A percentile compares a stretch with the other conserved stretches of the same genome.
phyloP scores from a whole-genome alignment of 1,284 basidiomycete genomes.

The Agroathelia rolfsii region DNA sequence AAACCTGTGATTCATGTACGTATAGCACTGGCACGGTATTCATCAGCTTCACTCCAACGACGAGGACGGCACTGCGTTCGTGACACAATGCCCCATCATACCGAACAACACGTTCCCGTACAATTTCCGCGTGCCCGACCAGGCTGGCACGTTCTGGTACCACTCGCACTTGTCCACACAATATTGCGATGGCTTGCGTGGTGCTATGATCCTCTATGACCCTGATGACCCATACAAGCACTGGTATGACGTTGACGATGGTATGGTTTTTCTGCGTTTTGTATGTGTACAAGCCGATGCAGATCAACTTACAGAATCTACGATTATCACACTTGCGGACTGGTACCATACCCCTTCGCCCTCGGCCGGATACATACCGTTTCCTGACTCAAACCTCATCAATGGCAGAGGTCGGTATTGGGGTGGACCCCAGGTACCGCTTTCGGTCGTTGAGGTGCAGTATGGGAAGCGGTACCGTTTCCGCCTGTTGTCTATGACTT shows the following conservation, averaged over 20 bases:
- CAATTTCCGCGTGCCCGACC: constrained; percentile 18
- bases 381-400: constrained; percentile 31
- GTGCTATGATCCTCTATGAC: constrained; percentile 31
- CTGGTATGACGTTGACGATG: constrained; percentile 34
- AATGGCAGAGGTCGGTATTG: constrained; percentile 38
- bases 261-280: constrained; percentile 11
- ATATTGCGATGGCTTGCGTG: constrained; percentile 34
- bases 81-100: constrained; percentile 29
- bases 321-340: constrained; percentile 26
- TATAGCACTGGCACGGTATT: constrained; percentile 27
- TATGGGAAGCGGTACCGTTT: constrained; percentile 28
- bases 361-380: constrained; percentile 10
- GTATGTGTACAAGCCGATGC: background rate
- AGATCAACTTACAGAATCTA: constrained; percentile 19
- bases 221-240: constrained; percentile 26
- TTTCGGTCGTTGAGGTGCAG: constrained; percentile 26
- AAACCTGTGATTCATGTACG: background rate
- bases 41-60: constrained; percentile 24
- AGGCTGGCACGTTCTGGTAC: constrained; percentile 22
- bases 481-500: constrained; percentile 30
- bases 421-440: constrained; percentile 22
- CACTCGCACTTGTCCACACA: constrained; percentile 24
- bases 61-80: constrained; percentile 25
- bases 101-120: constrained; percentile 19
- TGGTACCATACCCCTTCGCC: constrained; percentile 26